Conservation (phyloP, 257 asterid species). For the Solanum pinnatisectum region DNA sequence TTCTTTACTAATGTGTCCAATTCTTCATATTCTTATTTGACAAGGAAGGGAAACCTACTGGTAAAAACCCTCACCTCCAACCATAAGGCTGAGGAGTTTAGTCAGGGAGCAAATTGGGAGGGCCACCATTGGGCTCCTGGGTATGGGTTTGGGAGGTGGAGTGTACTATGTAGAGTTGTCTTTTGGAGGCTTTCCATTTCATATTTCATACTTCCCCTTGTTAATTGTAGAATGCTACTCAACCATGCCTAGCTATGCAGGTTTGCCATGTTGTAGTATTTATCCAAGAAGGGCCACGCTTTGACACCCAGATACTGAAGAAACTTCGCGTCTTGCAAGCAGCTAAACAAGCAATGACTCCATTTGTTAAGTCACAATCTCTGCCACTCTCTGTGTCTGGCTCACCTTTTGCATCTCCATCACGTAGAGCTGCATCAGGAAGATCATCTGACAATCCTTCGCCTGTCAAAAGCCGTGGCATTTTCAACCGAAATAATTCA, state of each 20-base stretch:
- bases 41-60: neutral
- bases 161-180: neutral
- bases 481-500: conserved; percentile 54
- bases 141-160: conserved; percentile 1
- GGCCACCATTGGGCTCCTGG: neutral
- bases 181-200: neutral
- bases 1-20: neutral
- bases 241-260: conserved; percentile 71
- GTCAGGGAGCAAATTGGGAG: neutral
- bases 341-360: conserved; percentile 66
- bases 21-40: neutral
- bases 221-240: conserved; percentile 7
- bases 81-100: neutral
- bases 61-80: neutral
- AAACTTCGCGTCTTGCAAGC: conserved; percentile 75
- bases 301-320: conserved; percentile 60
- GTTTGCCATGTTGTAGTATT: conserved; percentile 78
- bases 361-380: conserved; percentile 51
- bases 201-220: neutral
- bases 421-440: conserved; percentile 31
- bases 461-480: conserved; percentile 59
- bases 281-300: conserved; percentile 82
- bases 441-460: conserved; percentile 49
- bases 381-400: conserved; percentile 28
- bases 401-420: conserved; percentile 40